A percentile compares a stretch with the other conserved stretches of the same genome.
These are phyloP conservation scores for Ustulina deusta DNA, from an alignment of 2,329 filamentous ascomycete genomes.

Conservation along the genomic window DNA sequence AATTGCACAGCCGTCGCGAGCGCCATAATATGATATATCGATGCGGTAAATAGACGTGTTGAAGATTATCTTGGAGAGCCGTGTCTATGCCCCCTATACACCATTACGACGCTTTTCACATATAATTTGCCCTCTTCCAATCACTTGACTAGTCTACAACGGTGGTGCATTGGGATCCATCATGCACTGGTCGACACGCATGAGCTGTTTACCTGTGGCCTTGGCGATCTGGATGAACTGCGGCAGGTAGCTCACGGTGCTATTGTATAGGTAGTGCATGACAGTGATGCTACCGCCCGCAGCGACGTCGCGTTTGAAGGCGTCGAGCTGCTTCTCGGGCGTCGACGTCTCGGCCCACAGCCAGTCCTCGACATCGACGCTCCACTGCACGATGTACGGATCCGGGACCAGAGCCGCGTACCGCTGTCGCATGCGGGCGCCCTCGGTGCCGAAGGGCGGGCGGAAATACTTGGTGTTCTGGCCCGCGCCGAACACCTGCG, in stretches of 20 bases:
- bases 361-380: slow-evolving; percentile 78
- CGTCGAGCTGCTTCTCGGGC: slow-evolving; percentile 74
- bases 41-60: neutral
- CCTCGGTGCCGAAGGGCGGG: slow-evolving; percentile 76
- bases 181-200: slow-evolving; percentile 76
- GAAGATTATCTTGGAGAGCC: neutral
- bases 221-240: slow-evolving; percentile 75
- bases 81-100: neutral
- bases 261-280: slow-evolving; percentile 75
- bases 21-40: neutral
- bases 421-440: slow-evolving; percentile 73
- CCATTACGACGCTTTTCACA: neutral
- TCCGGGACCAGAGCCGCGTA: slow-evolving; percentile 66
- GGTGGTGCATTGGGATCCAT: slow-evolving; percentile 70
- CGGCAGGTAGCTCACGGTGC: slow-evolving; percentile 71
- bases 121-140: neutral
- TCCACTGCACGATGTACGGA: slow-evolving; percentile 74
- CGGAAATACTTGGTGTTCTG: slow-evolving; percentile 68
- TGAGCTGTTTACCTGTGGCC: slow-evolving; percentile 71
- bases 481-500: slow-evolving; percentile 52
- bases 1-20: neutral
- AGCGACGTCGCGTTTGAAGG: slow-evolving; percentile 72
- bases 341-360: slow-evolving; percentile 71
- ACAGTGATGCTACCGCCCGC: slow-evolving; percentile 74
- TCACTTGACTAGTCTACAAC: slow-evolving; percentile 33